These are phyloP conservation scores for Hypoxylon sp. DNA, from an alignment of 2,329 filamentous ascomycete genomes.

Conservation along the genomic window DNA sequence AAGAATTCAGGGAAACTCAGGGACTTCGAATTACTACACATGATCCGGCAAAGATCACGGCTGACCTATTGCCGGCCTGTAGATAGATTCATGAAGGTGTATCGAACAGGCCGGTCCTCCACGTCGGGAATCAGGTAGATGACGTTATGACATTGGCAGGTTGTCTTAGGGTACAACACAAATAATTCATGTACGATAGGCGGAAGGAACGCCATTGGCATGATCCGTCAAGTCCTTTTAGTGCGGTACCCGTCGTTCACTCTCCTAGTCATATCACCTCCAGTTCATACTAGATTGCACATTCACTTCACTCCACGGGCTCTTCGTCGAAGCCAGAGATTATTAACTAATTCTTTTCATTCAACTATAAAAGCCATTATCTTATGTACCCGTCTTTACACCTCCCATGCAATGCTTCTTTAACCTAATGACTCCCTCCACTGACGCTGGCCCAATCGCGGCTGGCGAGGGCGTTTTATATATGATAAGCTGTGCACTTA, in stretches of 20 bases:
- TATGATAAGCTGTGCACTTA: slow-evolving; percentile 20
- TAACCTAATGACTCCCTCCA: slow-evolving; percentile 1
- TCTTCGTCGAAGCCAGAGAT: neutral
- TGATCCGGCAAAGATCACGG: neutral
- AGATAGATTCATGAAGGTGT: neutral
- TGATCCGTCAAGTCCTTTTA: neutral
- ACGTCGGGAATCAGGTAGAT: neutral
- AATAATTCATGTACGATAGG: neutral
- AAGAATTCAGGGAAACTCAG: neutral
- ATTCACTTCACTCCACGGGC: neutral
- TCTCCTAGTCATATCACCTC: neutral
- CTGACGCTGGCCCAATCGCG: neutral
- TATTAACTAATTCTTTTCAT: slow-evolving; percentile 25
- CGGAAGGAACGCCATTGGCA: neutral
- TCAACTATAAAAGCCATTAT: slow-evolving; percentile 31
- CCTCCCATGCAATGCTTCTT: slow-evolving; percentile 23
- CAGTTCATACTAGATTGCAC: neutral
- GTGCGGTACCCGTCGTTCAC: too few relatives aligned
- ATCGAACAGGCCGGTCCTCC: neutral
- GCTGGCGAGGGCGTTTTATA: slow-evolving; percentile 17
- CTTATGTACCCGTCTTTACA: slow-evolving; percentile 17
- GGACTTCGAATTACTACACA: neutral
- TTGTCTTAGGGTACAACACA: neutral
- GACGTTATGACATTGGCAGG: neutral
- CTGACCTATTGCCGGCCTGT: neutral